Conservation (phyloP, 2,329 filamentous ascomycete species). For the Pseudonectria buxi region DNA sequence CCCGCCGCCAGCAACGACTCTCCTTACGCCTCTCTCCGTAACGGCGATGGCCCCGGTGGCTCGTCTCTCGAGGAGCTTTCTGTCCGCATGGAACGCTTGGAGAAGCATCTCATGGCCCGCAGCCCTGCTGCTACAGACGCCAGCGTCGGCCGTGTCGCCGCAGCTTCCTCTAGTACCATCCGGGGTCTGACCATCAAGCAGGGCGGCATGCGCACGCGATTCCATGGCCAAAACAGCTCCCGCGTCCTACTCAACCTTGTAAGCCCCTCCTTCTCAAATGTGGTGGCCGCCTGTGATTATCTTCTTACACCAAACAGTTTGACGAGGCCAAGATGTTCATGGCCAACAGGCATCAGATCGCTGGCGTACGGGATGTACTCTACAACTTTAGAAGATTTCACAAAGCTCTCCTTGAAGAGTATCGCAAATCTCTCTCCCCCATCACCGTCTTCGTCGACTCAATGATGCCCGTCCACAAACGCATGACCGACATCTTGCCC, state of each 20-base stretch:
- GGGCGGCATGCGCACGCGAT: conserved; percentile 40
- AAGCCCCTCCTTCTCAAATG: conserved; percentile 23
- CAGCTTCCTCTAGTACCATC: conserved; percentile 39
- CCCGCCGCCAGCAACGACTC: conserved; percentile 19
- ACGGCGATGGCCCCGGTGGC: conserved; percentile 26
- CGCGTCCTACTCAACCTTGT: conserved; percentile 49
- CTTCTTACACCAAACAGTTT: conserved; percentile 32
- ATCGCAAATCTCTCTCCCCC: conserved; percentile 39
- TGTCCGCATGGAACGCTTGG: conserved; percentile 46
- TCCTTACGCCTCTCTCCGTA: conserved; percentile 20
- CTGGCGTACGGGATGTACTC: conserved; percentile 37
- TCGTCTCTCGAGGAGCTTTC: conserved; percentile 42
- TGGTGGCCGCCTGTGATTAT: no score
- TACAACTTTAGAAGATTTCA: conserved; percentile 41
- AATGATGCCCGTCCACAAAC: conserved; percentile 50
- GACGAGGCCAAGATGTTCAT: conserved; percentile 48
- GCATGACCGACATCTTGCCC: conserved; percentile 51
- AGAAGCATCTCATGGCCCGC: conserved; percentile 40
- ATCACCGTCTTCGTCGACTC: conserved; percentile 53
- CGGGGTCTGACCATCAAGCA: conserved; percentile 43
- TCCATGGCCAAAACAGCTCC: conserved; percentile 47
- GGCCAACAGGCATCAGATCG: conserved; percentile 33
- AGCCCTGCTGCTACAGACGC: conserved; percentile 33
- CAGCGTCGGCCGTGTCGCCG: conserved; percentile 24
- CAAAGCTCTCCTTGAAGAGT: conserved; percentile 40